Percentiles rank a stretch among this genome's conserved stretches.
Conservation (phyloP, 2,329 filamentous ascomycete genomes). For the Amylocarpus encephaloides region DNA sequence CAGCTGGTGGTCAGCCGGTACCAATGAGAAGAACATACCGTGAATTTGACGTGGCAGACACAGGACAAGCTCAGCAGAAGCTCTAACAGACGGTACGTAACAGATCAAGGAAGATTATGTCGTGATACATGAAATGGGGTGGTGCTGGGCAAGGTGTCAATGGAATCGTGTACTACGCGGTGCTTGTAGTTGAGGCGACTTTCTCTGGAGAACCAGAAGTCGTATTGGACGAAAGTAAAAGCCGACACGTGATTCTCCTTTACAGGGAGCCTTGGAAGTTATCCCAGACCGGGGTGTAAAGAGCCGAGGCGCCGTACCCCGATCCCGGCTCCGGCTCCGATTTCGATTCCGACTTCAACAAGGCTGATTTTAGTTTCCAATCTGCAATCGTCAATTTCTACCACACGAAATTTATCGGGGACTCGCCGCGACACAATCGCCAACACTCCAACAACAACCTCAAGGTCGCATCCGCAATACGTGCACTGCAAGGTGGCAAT, state of each 20-base stretch:
- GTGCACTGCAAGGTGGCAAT: too few species aligned
- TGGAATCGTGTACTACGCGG: not conserved
- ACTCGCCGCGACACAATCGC: too few species aligned
- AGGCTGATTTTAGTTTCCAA: not conserved
- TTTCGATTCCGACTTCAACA: too few species aligned
- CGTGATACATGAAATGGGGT: slow-evolving; percentile 7
- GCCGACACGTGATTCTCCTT: not conserved
- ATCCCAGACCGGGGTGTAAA: too few species aligned
- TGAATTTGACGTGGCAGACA: not conserved
- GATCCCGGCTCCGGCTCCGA: too few species aligned
- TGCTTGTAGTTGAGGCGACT: not conserved
- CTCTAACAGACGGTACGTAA: not conserved
- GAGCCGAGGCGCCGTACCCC: too few species aligned
- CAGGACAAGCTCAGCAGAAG: not conserved
- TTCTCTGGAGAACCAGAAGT: not conserved
- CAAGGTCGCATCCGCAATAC: too few species aligned
- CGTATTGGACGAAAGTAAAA: too few species aligned
- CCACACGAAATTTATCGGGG: too few species aligned
- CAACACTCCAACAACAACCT: too few species aligned
- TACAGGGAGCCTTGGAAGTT: not conserved
- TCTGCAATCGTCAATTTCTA: not conserved
- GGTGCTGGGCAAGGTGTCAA: not conserved
- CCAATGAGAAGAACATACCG: not conserved
- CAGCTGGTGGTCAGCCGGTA: not conserved
- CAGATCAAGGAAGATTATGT: slow-evolving; percentile 1